Percentiles rank a stretch among this genome's conserved stretches.
Conservation (phyloP, 495 filamentous ascomycete genomes). For the Penicillium cinerascens region DNA sequence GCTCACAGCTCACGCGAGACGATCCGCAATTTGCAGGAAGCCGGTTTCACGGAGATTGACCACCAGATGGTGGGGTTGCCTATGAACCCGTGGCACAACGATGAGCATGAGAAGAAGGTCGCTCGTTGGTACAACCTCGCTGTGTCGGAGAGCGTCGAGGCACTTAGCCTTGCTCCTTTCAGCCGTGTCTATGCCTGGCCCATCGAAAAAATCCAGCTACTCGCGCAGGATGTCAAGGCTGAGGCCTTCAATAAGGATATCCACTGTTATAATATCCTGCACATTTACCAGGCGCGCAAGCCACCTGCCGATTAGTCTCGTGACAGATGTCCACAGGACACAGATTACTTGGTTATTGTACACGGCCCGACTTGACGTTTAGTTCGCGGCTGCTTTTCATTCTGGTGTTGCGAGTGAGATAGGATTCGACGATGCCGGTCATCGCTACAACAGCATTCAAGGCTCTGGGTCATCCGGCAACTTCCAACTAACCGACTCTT, state of each 20-base stretch:
- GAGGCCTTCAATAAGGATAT: constrained; percentile 68
- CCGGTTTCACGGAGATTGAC: constrained; percentile 81
- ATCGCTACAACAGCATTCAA: background rate
- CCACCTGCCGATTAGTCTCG: constrained; percentile 21
- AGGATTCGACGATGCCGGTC: background rate
- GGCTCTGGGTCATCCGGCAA: too few relatives aligned
- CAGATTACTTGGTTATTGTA: background rate
- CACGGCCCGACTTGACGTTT: background rate
- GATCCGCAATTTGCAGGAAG: constrained; percentile 57
- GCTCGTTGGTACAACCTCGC: constrained; percentile 85
- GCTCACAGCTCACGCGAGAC: constrained; percentile 60
- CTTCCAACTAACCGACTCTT: too few relatives aligned
- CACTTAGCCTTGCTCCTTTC: constrained; percentile 71
- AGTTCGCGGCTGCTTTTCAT: background rate
- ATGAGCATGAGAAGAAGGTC: constrained; percentile 64
- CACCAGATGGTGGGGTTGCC: constrained; percentile 71
- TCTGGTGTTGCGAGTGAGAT: background rate
- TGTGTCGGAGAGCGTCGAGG: constrained; percentile 67
- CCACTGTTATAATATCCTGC: constrained; percentile 71
- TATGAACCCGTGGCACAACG: constrained; percentile 73
- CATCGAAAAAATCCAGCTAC: constrained; percentile 58
- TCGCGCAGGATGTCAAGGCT: constrained; percentile 59
- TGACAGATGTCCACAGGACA: background rate
- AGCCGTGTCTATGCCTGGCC: constrained; percentile 62
- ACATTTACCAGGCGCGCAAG: constrained; percentile 48